Evolutionary conservation across 2,329 filamentous ascomycete genomes (phyloP).

Genomic region (Phyllosticta citrichinensis): DNA sequence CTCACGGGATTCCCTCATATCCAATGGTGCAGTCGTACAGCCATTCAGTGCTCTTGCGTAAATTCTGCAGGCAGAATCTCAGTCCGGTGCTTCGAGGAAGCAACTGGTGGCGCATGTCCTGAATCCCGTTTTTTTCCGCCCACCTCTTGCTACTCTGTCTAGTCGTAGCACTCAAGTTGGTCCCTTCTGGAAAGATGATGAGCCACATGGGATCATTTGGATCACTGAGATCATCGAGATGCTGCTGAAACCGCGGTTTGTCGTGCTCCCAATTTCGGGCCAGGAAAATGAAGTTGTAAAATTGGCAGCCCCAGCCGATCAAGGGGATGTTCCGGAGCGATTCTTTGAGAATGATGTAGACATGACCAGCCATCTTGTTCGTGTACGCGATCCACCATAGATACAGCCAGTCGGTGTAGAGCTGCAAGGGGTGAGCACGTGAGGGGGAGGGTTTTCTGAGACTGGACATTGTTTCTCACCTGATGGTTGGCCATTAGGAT

Average conservation of each 20-base stretch:
- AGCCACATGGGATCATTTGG: constrained; percentile 80
- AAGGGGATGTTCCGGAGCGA: constrained; percentile 73
- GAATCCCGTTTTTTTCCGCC: constrained; percentile 65
- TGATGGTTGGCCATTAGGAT: constrained; percentile 84
- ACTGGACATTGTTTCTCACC: constrained; percentile 10
- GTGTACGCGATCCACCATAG: constrained; percentile 92
- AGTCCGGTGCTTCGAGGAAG: constrained; percentile 72
- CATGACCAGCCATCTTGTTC: constrained; percentile 69
- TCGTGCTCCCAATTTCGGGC: constrained; percentile 82
- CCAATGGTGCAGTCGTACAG: constrained; percentile 91
- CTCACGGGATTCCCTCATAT: constrained; percentile 86
- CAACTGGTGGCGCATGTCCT: constrained; percentile 64
- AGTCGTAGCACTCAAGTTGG: constrained; percentile 65
- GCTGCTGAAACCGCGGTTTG: constrained; percentile 62
- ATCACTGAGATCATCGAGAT: constrained; percentile 59
- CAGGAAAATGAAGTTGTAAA: constrained; percentile 86
- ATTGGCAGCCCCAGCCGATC: constrained; percentile 71
- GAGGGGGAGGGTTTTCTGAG: background rate
- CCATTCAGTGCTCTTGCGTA: constrained; percentile 66
- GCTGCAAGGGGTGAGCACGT: constrained; percentile 27
- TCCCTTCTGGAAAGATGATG: constrained; percentile 78
- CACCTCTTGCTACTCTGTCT: constrained; percentile 61
- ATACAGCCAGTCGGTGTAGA: constrained; percentile 88
- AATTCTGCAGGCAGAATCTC: constrained; percentile 67
- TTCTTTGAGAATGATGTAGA: constrained; percentile 87